These are phyloP conservation scores for Cylindricascospora bacillispora DNA, from an alignment of 1,139 yeast genomes.

Conservation along the genomic window DNA sequence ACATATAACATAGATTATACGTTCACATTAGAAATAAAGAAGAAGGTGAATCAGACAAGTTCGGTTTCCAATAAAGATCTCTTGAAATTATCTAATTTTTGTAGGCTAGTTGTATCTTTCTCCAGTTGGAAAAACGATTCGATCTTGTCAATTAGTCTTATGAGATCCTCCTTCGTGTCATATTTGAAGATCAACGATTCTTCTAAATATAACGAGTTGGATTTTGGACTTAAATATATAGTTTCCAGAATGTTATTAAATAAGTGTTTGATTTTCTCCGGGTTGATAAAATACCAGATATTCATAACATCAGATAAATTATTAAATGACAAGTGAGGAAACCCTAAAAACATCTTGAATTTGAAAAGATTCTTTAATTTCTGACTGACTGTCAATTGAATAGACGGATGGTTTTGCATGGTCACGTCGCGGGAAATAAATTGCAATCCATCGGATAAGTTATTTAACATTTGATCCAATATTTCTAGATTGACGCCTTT, in stretches of 20 bases:
- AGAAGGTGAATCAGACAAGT: too few relatives aligned
- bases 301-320: slow-evolving; percentile 14
- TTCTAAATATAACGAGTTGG: slow-evolving; percentile 9
- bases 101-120: slow-evolving; percentile 8
- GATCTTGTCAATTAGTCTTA: slow-evolving; percentile 9
- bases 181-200: slow-evolving; percentile 14
- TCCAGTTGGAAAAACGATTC: slow-evolving; percentile 8
- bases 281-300: slow-evolving; percentile 15
- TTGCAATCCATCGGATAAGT: slow-evolving; percentile 15
- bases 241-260: slow-evolving; percentile 24
- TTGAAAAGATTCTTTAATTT: slow-evolving; percentile 17
- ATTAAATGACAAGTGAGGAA: slow-evolving; percentile 9
- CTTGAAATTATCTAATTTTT: slow-evolving; percentile 10
- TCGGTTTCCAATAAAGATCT: too few relatives aligned
- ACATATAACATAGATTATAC: too few relatives aligned
- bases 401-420: neutral
- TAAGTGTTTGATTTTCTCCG: slow-evolving; percentile 13
- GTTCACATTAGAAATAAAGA: too few relatives aligned
- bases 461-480: slow-evolving; percentile 21
- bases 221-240: slow-evolving; percentile 14
- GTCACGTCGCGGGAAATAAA: slow-evolving; percentile 10
- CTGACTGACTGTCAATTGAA: slow-evolving; percentile 5
- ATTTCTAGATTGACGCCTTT: slow-evolving; percentile 12
- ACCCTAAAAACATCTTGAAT: slow-evolving; percentile 17
- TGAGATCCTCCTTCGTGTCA: slow-evolving; percentile 9